Evolutionary conservation across 2,329 filamentous ascomycete genomes (phyloP).

Genomic region (Xylariaceae sp.): DNA sequence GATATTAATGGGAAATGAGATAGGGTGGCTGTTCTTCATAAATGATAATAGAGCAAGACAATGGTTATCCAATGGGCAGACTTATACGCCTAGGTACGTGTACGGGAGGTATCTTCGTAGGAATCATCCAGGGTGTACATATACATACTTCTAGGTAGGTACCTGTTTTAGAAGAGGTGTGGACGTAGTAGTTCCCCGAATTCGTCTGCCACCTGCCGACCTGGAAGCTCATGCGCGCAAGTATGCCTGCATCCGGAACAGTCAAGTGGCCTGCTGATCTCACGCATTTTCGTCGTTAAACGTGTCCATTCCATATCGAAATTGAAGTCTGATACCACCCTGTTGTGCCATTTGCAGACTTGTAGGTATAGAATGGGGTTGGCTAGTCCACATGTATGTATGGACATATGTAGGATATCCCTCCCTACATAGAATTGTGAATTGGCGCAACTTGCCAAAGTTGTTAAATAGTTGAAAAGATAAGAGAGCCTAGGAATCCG

Average conservation of each 20-base stretch:
- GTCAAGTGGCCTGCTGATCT: conserved; percentile 29
- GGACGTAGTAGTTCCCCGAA: conserved; percentile 20
- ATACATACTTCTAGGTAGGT: background rate
- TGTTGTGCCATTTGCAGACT: background rate
- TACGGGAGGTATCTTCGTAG: no score
- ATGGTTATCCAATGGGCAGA: no score
- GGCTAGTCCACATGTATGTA: no score
- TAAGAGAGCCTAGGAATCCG: conserved; percentile 1
- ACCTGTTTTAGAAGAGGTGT: conserved; percentile 12
- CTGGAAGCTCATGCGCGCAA: conserved; percentile 21
- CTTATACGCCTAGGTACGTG: no score
- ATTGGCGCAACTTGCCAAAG: background rate
- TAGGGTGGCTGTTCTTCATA: conserved; percentile 11
- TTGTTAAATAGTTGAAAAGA: background rate
- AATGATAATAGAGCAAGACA: no score
- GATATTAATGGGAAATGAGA: conserved; percentile 5
- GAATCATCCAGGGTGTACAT: no score
- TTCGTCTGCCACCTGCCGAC: conserved; percentile 12
- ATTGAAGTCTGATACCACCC: conserved; percentile 10
- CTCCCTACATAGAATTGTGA: no score
- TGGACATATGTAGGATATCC: no score
- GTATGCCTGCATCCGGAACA: conserved; percentile 30
- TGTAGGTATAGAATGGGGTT: no score
- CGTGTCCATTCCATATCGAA: conserved; percentile 4
- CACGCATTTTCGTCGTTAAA: conserved; percentile 14